phyloP scores from a whole-genome alignment of 768 basidiomycete genomes.

The Trametes villosa region DNA sequence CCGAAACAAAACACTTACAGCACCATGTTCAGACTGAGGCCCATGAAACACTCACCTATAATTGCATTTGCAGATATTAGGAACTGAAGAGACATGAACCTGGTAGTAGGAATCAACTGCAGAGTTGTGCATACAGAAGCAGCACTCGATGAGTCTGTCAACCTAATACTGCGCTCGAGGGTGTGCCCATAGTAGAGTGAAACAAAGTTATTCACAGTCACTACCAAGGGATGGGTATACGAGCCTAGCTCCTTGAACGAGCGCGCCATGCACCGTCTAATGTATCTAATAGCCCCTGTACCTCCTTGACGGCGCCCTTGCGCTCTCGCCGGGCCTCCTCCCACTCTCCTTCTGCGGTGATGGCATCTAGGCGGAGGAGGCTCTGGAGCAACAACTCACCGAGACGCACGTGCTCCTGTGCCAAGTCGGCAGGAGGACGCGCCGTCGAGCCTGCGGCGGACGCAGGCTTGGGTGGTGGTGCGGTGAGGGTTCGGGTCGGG shows the following conservation, averaged over 20 bases:
- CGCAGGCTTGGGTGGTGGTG: slow-evolving; percentile 24
- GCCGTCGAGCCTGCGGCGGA: slow-evolving; percentile 26
- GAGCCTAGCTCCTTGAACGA: slow-evolving; percentile 10
- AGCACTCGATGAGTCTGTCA: no score
- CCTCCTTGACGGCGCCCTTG: slow-evolving; percentile 84
- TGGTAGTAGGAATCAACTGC: no score
- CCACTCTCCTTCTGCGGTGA: slow-evolving; percentile 77
- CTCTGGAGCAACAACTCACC: slow-evolving; percentile 85
- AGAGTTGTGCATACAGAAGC: no score
- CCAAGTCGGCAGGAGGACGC: slow-evolving; percentile 30
- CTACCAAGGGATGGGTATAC: background rate
- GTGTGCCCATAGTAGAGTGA: no score
- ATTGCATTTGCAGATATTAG: no score
- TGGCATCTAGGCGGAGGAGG: slow-evolving; percentile 85
- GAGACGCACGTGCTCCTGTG: slow-evolving; percentile 59
- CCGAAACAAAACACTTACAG: no score
- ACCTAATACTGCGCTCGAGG: no score
- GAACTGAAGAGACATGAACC: no score
- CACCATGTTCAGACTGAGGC: no score
- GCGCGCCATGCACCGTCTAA: slow-evolving; percentile 72
- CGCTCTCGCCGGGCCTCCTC: slow-evolving; percentile 75
- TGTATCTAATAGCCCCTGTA: slow-evolving; percentile 81
- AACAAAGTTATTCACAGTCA: no score
- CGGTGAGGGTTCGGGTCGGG: slow-evolving; percentile 15
- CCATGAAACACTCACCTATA: no score